Evolutionary conservation across 768 basidiomycete species (phyloP).

Genomic region (Lentinula raphanica): DNA sequence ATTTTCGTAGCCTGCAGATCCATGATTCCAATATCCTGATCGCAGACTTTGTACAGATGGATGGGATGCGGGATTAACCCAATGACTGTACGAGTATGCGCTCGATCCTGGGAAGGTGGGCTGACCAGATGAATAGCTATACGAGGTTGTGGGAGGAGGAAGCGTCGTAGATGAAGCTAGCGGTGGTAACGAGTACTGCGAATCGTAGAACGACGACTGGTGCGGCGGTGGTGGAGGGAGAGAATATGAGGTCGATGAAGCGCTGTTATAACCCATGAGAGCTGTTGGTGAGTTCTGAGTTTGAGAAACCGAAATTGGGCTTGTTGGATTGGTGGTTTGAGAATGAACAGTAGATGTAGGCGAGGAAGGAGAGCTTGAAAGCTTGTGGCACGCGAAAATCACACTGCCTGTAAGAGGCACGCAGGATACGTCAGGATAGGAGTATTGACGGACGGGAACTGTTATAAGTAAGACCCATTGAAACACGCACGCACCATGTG

Average conservation of each 20-base stretch:
- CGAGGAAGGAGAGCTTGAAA: constrained; percentile 35
- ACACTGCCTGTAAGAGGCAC: constrained; percentile 45
- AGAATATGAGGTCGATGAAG: constrained; percentile 21
- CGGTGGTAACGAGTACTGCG: constrained; percentile 36
- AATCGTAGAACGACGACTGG: constrained; percentile 38
- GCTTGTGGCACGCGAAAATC: constrained; percentile 72
- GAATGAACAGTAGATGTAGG: constrained; percentile 11
- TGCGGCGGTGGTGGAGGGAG: constrained; percentile 3
- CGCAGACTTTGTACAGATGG: constrained; percentile 3
- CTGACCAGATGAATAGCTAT: constrained; percentile 21
- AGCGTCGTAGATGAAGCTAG: constrained; percentile 32
- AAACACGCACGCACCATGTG: constrained; percentile 61
- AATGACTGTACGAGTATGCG: constrained; percentile 27
- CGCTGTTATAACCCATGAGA: constrained; percentile 37
- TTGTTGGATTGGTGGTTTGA: constrained; percentile 5
- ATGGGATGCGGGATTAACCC: neutral
- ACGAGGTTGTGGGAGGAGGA: constrained; percentile 23
- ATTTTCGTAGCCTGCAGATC: constrained; percentile 3
- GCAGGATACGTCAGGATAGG: constrained; percentile 8
- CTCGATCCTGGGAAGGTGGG: constrained; percentile 23
- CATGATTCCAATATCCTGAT: constrained; percentile 4
- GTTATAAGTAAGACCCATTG: constrained; percentile 11
- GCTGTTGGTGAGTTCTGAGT: constrained; percentile 35
- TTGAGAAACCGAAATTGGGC: constrained; percentile 30
- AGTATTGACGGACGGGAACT: neutral